Percentiles rank a stretch among this genome's conserved stretches.
Evolutionary conservation across 1,139 yeast genomes (phyloP).

Genomic region (Kodamaea plutei): DNA sequence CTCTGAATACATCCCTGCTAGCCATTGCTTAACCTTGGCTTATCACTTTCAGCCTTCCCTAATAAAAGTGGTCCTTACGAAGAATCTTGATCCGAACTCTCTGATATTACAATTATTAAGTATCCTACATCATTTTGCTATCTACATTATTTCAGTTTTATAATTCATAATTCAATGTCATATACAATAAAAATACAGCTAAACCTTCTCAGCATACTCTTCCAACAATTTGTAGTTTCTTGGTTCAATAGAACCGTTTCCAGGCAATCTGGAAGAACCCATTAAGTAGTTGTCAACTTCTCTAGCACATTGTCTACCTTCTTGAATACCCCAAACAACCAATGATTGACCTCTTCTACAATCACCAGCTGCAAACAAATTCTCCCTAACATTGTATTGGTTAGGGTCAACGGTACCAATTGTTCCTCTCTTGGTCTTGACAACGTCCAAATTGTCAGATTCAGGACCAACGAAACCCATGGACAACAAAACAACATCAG

Average conservation of each 20-base stretch:
- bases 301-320: constrained; percentile 97
- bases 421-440: constrained; percentile 83
- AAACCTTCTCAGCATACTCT: constrained; percentile 63
- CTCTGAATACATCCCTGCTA: too few relatives aligned
- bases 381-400: constrained; percentile 67
- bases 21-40: too few relatives aligned
- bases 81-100: too few relatives aligned
- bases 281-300: constrained; percentile 79
- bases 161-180: too few relatives aligned
- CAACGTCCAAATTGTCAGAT: constrained; percentile 67
- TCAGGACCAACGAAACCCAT: constrained; percentile 99
- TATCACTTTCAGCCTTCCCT: too few relatives aligned
- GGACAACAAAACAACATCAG: constrained; percentile 87
- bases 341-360: constrained; percentile 98
- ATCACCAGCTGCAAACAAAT: constrained; percentile 94
- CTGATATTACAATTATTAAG: too few relatives aligned
- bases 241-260: constrained; percentile 87
- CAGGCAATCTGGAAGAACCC: constrained; percentile 83
- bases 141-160: too few relatives aligned
- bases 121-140: too few relatives aligned
- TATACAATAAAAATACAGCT: constrained; percentile 11
- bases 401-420: constrained; percentile 64
- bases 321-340: constrained; percentile 99
- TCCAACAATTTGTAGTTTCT: constrained; percentile 73
- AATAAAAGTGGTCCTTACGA: too few relatives aligned